Evolutionary conservation across 805 yeast genomes (phyloP), one percentile per base, ranked within the genome.

Genomic region (Pichia scutulata): DNA sequence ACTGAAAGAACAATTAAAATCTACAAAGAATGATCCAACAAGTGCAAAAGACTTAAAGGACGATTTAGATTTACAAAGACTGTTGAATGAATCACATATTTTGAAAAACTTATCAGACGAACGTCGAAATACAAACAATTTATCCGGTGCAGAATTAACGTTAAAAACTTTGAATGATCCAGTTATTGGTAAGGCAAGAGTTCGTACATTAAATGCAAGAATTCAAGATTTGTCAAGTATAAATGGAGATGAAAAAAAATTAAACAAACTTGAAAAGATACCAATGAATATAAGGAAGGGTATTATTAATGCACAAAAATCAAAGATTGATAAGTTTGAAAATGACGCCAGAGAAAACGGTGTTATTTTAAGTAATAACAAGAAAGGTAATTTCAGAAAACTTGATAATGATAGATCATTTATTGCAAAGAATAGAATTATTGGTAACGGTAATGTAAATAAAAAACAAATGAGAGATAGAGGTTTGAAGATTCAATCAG

Each of bases 231-330:
- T 80, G 2, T 74, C 87, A 0, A 58, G 71, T 7, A 62, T 71
- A 0, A 74, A 76, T 52, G 84, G 75, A 16, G 51, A 50, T 39
- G 18, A 30, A 21, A 65, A 62, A 26, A 64, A 62, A 25, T 68
- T 68, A 37, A 61, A 58, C 58, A 77, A 70, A 48, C 65, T 84
- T 36, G 93, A 86, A 57, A 86, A 82, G 47, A 87, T 89, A 80
- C 96, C 98, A 21, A 90, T 93, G 89, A 65, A 77, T 19, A 80
- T 89, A 73, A 76, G 97, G 50, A 86, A 86, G 61, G 96, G 96
- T 2, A 85, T 90, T 83, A 71, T 87, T 24, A 68, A 72, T 36
- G 75, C 81, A 43, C 77, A 82, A 43, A 67, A 75, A 36, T 64
- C 69, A 21, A 77, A 80, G 55, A 77, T 80, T 19, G 63, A 69